Evolutionary conservation across 2,329 filamentous ascomycete species (phyloP), one percentile per base, ranked within the genome.

Genomic region (Exserohilum rostratum): DNA sequence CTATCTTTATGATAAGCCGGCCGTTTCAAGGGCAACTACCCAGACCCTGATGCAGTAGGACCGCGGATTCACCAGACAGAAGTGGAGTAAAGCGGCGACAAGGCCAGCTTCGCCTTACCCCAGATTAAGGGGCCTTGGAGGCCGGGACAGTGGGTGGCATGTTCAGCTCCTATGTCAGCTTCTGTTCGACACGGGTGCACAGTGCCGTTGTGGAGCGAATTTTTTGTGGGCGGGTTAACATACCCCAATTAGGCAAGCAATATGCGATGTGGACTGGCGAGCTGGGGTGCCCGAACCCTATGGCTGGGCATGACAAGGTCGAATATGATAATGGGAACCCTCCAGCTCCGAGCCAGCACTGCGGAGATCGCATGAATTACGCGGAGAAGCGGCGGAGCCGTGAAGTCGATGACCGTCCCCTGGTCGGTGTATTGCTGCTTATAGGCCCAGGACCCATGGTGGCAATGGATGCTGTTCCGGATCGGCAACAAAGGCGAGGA

Each of bases 61-160:
- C 37, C 47, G 43, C 52, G 55, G 55, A 58, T 55, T 46, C 52
- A 55, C 29, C 37, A 51, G 31, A 58, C 55, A 37, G 51, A 58
- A 51, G 55, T 46, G 55, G 55, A 58, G 43, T 58, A 51, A 49
- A 58, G 35, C 46, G 50, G 55, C 55, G 52, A 43, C 48, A 55
- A 42, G 30, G 42, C 52, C 39, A 33, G 12, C 3, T 20, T 35
- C 20, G 43, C 43, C 37, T 31, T 55, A 57, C 46, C 46, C 50
- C 46, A 47, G 46, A 38, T 30, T 34, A 40, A 43, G 37, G 46
- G 9, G 37, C 38, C 35, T 30, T 29, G 15, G 27, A 35, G 38
- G 30, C 31, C 42, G 31, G 55, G 18, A 18, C 42, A 39, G 31
- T 40, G 30, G 42, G 42, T 30, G 40, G 15, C n/a, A 15, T 50